These are phyloP conservation scores for Mucor saturninus DNA, from an alignment of 371 early-diverging fungal genomes.

Conservation along the genomic window DNA sequence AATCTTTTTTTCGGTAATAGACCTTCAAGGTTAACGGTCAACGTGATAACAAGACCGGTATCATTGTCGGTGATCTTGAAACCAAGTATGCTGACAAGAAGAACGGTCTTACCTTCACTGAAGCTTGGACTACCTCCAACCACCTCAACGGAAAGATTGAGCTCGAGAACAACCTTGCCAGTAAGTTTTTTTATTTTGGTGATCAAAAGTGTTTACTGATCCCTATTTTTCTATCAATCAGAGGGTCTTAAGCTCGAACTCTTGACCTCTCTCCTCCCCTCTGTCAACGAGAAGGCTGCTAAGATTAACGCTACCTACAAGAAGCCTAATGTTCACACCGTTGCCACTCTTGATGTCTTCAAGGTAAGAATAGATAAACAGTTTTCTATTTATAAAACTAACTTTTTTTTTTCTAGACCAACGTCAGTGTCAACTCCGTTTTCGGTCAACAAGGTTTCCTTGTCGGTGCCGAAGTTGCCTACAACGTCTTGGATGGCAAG, in stretches of 20 bases:
- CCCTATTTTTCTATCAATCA: constrained; percentile 1
- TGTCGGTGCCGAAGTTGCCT: constrained; percentile 90
- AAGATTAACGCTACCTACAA: constrained; percentile 56
- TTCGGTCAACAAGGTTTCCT: constrained; percentile 84
- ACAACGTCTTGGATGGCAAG: constrained; percentile 87
- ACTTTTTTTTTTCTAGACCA: constrained; percentile 33
- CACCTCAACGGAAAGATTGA: constrained; percentile 91
- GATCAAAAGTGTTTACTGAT: not conserved
- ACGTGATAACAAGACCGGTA: constrained; percentile 93
- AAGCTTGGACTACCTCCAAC: constrained; percentile 94
- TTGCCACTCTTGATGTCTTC: constrained; percentile 55
- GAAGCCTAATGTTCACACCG: constrained; percentile 57
- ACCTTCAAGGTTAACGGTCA: constrained; percentile 94
- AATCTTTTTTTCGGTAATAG: constrained; percentile 42
- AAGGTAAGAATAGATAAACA: constrained; percentile 35
- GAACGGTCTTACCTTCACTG: constrained; percentile 92
- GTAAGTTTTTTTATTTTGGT: constrained; percentile 42
- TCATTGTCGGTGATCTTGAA: constrained; percentile 94
- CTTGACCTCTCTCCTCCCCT: constrained; percentile 53
- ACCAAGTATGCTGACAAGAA: constrained; percentile 94
- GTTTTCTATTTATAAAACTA: not conserved
- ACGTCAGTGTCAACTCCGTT: constrained; percentile 55
- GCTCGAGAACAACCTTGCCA: constrained; percentile 91
- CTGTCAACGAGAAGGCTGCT: constrained; percentile 54
- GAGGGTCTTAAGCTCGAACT: constrained; percentile 60